These are phyloP conservation scores for Strobilomyces echinocephalus DNA, from an alignment of 768 basidiomycete genomes.

Conservation along the genomic window DNA sequence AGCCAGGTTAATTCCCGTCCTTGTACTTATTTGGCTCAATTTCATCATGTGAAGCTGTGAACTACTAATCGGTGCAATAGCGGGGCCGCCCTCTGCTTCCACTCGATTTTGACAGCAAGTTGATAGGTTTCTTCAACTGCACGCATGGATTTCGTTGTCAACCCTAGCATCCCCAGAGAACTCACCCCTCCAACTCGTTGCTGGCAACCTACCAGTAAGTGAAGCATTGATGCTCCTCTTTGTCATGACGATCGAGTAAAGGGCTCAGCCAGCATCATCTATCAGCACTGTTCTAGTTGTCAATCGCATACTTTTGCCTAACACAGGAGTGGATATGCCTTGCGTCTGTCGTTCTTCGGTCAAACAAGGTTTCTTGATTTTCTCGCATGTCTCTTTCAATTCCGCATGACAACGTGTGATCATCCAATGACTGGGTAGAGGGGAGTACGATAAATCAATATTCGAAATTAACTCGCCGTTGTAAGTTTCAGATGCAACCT, in stretches of 20 bases:
- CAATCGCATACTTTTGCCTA: background rate
- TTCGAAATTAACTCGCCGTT: background rate
- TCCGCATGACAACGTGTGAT: background rate
- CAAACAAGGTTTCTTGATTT: background rate
- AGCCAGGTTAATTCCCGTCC: background rate
- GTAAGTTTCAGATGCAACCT: background rate
- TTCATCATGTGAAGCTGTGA: background rate
- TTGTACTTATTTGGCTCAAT: too few species aligned
- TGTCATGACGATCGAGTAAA: background rate
- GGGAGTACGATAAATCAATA: background rate
- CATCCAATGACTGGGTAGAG: background rate
- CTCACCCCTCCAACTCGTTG: background rate
- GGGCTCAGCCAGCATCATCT: too few species aligned
- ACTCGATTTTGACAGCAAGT: background rate
- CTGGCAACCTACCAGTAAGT: background rate
- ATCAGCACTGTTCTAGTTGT: too few species aligned
- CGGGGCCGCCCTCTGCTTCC: too few species aligned
- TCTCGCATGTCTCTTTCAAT: background rate
- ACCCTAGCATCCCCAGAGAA: background rate
- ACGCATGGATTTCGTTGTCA: background rate
- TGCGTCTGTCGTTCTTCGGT: too few species aligned
- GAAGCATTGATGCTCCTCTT: too few species aligned
- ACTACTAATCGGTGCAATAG: too few species aligned
- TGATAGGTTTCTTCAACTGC: background rate
- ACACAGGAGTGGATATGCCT: background rate